Base-by-base conservation (phyloP, 2,329 filamentous ascomycete genomes). In the Ascochyta fabae region DNA sequence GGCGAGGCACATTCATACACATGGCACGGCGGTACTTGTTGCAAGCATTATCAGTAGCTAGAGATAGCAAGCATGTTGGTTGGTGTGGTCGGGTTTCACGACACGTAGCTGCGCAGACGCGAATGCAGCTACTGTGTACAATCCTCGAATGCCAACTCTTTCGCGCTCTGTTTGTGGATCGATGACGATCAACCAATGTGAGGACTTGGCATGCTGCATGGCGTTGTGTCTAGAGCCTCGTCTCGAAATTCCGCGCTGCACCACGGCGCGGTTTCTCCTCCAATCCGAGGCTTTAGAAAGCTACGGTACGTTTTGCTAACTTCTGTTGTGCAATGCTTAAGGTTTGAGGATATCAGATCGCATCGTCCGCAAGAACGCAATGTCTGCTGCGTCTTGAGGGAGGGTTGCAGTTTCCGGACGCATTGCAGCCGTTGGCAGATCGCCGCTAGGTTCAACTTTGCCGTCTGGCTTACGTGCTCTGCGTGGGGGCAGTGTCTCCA, bases 61-160 rank as follows among this genome's bases (percentile, higher is more conserved):
- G 53, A 43, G 42, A 44, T 47, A 51, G 26, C 43, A 42, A 38
- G 53, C 43, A 47, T 51, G 38, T 26, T 39, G 42, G 41, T 46
- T 49, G 52, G 46, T 40, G 34, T 13, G 47, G 19, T 58, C 62
- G 60, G 45, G 49, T 61, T 61, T 48, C 62, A 61, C 62, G 64
- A 69, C 65, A 66, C 63, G 62, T 66, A 67, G 56, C 46, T 58
- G 51, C 58, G 59, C 61, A 58, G 40, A 40, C 42, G 45, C 48
- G 23, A 60, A 61, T 53, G 59, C 58, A 61, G 43, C 29, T 31
- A 29, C 9, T 4, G 26, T 26, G 19, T 29, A 31, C 13, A 31
- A 12, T 31, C 42, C 42, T 42, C 38, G 38, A 47, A 47, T 39
- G 47, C 43, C 35, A 39, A 39, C 53, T 49, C 46, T 48, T 48